Percentiles rank a stretch among this genome's conserved stretches.
Conservation (phyloP, 805 yeast genomes). For the Kodamaea neixiangensis region DNA sequence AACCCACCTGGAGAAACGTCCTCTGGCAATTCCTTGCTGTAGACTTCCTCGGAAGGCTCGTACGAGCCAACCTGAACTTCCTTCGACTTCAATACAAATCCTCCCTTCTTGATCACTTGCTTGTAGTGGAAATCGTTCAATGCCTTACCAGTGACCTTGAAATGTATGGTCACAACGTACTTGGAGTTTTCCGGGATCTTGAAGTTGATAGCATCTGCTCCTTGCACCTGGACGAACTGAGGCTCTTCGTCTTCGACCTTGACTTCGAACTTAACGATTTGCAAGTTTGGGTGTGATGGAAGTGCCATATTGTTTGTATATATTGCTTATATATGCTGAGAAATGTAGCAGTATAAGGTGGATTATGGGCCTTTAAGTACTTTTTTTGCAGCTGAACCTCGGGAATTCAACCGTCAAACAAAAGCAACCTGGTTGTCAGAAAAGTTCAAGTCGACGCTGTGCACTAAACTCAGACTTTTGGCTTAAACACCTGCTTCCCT, state of each 20-base stretch:
- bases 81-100: conserved; percentile 33
- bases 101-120: conserved; percentile 38
- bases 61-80: conserved; percentile 32
- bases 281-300: conserved; percentile 33
- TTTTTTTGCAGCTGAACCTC: conserved; percentile 7
- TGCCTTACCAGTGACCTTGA: conserved; percentile 29
- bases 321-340: no score
- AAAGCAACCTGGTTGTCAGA: neutral
- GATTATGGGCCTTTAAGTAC: conserved; percentile 5
- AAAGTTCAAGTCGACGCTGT: neutral
- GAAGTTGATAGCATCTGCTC: conserved; percentile 23
- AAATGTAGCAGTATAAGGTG: neutral
- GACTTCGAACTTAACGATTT: conserved; percentile 32
- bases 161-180: conserved; percentile 34
- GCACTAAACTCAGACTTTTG: neutral
- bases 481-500: neutral
- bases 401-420: neutral
- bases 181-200: conserved; percentile 40
- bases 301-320: conserved; percentile 4
- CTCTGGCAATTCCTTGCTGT: conserved; percentile 30
- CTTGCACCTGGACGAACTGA: conserved; percentile 28
- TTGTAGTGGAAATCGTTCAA: conserved; percentile 35
- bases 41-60: conserved; percentile 36
- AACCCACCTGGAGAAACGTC: conserved; percentile 44
- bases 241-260: conserved; percentile 31